Conservation (phyloP, 352 stramenopile species). For the Discostella stelligera region DNA sequence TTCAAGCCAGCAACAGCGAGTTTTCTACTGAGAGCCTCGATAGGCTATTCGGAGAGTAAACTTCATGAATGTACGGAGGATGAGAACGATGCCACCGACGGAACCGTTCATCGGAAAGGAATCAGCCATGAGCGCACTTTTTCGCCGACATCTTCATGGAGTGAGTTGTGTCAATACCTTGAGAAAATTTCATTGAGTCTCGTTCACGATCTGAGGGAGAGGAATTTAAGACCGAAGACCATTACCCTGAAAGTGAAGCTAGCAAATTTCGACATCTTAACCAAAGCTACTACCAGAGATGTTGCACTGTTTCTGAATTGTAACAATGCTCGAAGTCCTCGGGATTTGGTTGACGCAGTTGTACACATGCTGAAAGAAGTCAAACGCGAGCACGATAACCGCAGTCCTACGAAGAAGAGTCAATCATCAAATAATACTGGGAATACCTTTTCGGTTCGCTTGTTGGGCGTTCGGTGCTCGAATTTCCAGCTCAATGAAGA, state of each 20-base stretch:
- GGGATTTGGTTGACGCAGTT: slow-evolving; percentile 50
- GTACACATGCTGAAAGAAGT: slow-evolving; percentile 55
- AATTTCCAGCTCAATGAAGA: slow-evolving; percentile 59
- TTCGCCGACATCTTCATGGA: slow-evolving; percentile 45
- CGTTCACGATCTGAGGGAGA: slow-evolving; percentile 56
- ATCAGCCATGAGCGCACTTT: slow-evolving; percentile 81
- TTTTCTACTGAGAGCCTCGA: slow-evolving; percentile 67
- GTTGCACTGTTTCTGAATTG: slow-evolving; percentile 32
- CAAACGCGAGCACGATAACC: slow-evolving; percentile 23
- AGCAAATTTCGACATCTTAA: slow-evolving; percentile 70
- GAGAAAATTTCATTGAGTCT: slow-evolving; percentile 59
- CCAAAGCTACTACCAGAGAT: slow-evolving; percentile 31
- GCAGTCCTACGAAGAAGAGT: background rate
- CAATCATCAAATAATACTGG: background rate
- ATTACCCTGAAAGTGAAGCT: slow-evolving; percentile 80
- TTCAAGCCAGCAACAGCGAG: slow-evolving; percentile 57
- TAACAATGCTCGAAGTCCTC: slow-evolving; percentile 34
- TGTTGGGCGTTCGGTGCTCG: slow-evolving; percentile 72
- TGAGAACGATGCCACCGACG: slow-evolving; percentile 23
- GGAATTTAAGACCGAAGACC: slow-evolving; percentile 63
- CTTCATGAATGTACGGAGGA: slow-evolving; percentile 15
- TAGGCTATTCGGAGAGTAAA: slow-evolving; percentile 49
- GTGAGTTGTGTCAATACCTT: slow-evolving; percentile 54
- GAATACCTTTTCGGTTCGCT: slow-evolving; percentile 57
- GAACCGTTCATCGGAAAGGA: slow-evolving; percentile 53